These are phyloP conservation scores for Viola pubescens DNA, from an alignment of 441 rosid species.

Conservation along the genomic window DNA sequence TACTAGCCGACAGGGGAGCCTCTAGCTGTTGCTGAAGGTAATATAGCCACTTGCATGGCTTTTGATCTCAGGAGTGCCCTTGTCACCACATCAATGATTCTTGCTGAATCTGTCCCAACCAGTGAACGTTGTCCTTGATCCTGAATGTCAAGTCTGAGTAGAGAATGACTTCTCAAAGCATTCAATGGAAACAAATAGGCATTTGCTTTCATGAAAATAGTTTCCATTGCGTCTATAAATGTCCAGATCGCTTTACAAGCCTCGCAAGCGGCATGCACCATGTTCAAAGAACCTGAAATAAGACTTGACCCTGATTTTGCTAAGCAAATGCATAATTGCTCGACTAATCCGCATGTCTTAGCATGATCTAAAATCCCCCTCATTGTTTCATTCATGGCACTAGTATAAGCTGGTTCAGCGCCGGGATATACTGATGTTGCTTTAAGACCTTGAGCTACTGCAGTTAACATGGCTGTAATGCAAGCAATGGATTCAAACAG, in stretches of 20 bases:
- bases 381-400: conserved; percentile 34
- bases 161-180: conserved; percentile 45
- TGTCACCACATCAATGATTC: conserved; percentile 61
- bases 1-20: conserved; percentile 46
- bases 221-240: conserved; percentile 63
- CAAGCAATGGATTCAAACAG: conserved; percentile 67
- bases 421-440: conserved; percentile 27
- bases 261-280: conserved; percentile 77
- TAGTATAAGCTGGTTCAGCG: conserved; percentile 40
- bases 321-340: conserved; percentile 71
- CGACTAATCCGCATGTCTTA: conserved; percentile 63
- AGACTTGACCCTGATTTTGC: conserved; percentile 79
- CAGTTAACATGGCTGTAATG: conserved; percentile 50
- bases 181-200: conserved; percentile 55
- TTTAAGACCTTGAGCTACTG: conserved; percentile 52
- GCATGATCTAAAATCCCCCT: conserved; percentile 73
- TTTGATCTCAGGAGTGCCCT: conserved; percentile 72
- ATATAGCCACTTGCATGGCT: conserved; percentile 68
- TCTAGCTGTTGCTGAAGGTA: conserved; percentile 80
- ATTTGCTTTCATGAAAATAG: conserved; percentile 39
- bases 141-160: conserved; percentile 50
- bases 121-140: conserved; percentile 54
- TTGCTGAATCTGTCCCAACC: conserved; percentile 49
- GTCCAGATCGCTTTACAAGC: conserved; percentile 79
- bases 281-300: conserved; percentile 64